These are phyloP conservation scores for Cytospora leucostoma DNA, from an alignment of 2,329 filamentous ascomycete genomes.

Conservation along the genomic window DNA sequence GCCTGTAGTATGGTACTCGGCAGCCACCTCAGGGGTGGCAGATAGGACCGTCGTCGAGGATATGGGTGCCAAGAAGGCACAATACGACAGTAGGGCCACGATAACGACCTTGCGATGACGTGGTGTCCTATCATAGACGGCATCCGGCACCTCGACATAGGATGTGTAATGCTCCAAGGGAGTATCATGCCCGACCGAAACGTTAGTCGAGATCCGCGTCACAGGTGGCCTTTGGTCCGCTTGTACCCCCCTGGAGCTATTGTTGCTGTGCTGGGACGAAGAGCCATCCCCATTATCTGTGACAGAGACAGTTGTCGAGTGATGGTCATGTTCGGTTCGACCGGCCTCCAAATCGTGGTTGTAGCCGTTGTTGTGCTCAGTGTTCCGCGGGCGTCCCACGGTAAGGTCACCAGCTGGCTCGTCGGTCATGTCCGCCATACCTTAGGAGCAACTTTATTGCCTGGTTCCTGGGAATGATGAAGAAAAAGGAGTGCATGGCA, in stretches of 20 bases:
- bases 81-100: constrained; percentile 69
- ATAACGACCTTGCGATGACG: constrained; percentile 64
- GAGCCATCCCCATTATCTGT: constrained; percentile 6
- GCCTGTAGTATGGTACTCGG: constrained; percentile 58
- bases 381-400: constrained; percentile 5
- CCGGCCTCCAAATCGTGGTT: constrained; percentile 12
- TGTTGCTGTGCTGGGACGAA: constrained; percentile 7
- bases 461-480: constrained; percentile 15
- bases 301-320: constrained; percentile 4
- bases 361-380: neutral
- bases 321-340: constrained; percentile 9
- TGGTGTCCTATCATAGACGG: constrained; percentile 67
- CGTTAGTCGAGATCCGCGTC: constrained; percentile 29
- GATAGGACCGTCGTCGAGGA: constrained; percentile 66
- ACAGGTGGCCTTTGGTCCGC: constrained; percentile 9
- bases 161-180: constrained; percentile 36
- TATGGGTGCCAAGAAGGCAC: constrained; percentile 73
- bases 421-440: constrained; percentile 3
- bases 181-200: constrained; percentile 34
- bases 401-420: neutral
- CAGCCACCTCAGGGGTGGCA: constrained; percentile 66
- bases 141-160: constrained; percentile 47
- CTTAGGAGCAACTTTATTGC: neutral
- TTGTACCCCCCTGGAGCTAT: neutral
- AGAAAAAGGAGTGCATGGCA: constrained; percentile 24